Conservation (phyloP, 495 filamentous ascomycete species). For the Rhypophila decipiens region DNA sequence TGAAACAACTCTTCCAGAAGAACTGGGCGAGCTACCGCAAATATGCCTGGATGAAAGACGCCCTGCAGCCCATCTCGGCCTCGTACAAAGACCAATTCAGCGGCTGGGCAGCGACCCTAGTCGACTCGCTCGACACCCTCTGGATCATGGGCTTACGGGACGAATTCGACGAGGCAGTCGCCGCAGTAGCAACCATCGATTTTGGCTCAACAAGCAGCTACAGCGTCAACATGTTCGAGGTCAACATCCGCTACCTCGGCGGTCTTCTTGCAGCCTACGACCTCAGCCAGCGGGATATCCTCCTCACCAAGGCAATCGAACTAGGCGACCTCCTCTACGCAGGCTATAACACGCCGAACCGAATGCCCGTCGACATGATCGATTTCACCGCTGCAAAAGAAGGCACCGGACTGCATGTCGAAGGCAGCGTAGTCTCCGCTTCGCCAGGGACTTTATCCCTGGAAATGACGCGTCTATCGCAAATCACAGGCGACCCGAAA, state of each 20-base stretch:
- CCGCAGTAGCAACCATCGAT: slow-evolving; percentile 68
- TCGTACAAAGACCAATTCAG: slow-evolving; percentile 64
- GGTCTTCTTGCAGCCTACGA: slow-evolving; percentile 76
- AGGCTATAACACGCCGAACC: slow-evolving; percentile 81
- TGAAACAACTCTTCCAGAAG: slow-evolving; percentile 62
- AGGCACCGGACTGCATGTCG: slow-evolving; percentile 26
- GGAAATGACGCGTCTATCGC: slow-evolving; percentile 81
- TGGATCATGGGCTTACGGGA: slow-evolving; percentile 87
- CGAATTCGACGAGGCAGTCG: slow-evolving; percentile 78
- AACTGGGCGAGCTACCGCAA: slow-evolving; percentile 72
- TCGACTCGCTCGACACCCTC: slow-evolving; percentile 78
- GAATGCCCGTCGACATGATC: slow-evolving; percentile 67
- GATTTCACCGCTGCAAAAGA: slow-evolving; percentile 45
- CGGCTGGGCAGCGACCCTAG: slow-evolving; percentile 85
- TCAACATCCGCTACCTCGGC: slow-evolving; percentile 75
- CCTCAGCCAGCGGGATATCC: slow-evolving; percentile 59
- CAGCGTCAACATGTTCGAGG: slow-evolving; percentile 73
- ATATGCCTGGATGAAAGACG: slow-evolving; percentile 75
- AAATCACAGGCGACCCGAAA: slow-evolving; percentile 75
- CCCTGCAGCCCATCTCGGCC: slow-evolving; percentile 61
- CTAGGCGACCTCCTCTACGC: slow-evolving; percentile 77
- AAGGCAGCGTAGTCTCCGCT: slow-evolving; percentile 24
- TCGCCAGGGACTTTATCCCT: slow-evolving; percentile 57
- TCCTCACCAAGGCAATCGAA: slow-evolving; percentile 76
- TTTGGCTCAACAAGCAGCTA: slow-evolving; percentile 64